Evolutionary conservation across 768 basidiomycete genomes (phyloP), one percentile per base, ranked within the genome.

Genomic region (Xerocomellus chrysenteron): DNA sequence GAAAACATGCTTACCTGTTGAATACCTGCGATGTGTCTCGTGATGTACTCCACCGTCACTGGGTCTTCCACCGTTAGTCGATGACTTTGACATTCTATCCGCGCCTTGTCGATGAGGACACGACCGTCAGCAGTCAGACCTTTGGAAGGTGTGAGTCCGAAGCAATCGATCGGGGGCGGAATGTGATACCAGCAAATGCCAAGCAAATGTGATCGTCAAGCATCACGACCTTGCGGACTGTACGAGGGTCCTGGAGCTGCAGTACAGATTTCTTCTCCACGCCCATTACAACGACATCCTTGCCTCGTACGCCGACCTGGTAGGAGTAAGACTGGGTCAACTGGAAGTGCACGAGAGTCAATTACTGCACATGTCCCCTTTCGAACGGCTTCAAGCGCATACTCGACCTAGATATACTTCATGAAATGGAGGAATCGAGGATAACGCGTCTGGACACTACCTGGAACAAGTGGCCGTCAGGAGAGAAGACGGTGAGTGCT

Each of bases 221-320:
- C 94, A 98, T 94, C 55, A 92, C 97, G 9, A 98, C 95, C 74
- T 99, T 99, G 52, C 97, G 81, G 16, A 98, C 95, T 1, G 97
- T 99, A 51, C 97, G 82, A 8, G 97, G 94, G 74, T 99, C 97
- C 79, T 99, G 97, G 17, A 99, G 82, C 74, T 99, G 97, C 12
- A 98, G 80, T 30, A 97, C 86, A 0, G 93, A 94, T 76, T 98
- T 98, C 90, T 98, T 98, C 81, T 99, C 97, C 32, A 98, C 96
- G 48, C 96, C 97, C 26, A 99, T 80, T 5, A 99, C 93, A 2
- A 98, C 97, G 30, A 95, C 91, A 64, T 94, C 88, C 69, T 89
- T 87, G 64, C 97, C 97, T 61, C 93, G 86, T 36, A 98, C 94
- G 51, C 97, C 97, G 59, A 98, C 94, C 95, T 97, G 56, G 16